Base-by-base conservation (phyloP, 768 basidiomycete species). In the Cantharellus anzutake region DNA sequence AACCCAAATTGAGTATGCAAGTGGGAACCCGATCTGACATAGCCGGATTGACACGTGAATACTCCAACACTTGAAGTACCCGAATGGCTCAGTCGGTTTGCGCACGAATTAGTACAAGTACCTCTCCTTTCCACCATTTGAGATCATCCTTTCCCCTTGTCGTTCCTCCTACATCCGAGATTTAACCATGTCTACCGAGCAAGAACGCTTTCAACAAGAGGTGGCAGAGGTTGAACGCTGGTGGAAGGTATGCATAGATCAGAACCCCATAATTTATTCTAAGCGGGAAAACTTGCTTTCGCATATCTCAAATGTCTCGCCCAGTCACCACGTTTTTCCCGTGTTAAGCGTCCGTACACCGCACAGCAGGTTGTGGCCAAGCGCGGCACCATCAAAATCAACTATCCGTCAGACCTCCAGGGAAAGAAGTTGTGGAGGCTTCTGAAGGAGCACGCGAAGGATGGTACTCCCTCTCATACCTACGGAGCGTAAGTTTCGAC, bases 281-380 rank as follows among this genome's bases (percentile, higher is more conserved):
- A 11, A 48, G 29, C 29, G 44, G 44, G 44, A 11, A 11, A 48
- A 11, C 11, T 11, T 48, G 29, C 44, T 11, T 48, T 64, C 57
- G 74, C 66, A 4, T 16, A 1, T 39, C 3, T 29, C 38, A 16
- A 41, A 63, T 59, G 52, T 48, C 48, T 35, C 37, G 29, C 48
- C n/a, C 67, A 97, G 93, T 82, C 72, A 67, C 81, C 88, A 20
- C 88, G 96, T 41, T 99, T 93, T 71, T 78, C 81, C 35, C 78
- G 82, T 67, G 83, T 86, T n/a, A 82, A 78, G 64, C 83, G 96
- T 34, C 93, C 92, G 3, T 99, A 97, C 74, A 84, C 86, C 52
- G 91, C 94, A 5, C 83, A 81, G 34, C 83, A 97, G 62, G 93
- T 98, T 65, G 92, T 97, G 62, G 77, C 86, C 20, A 97, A 98